phyloP scores from a whole-genome alignment of 148 eudicot species.

The Pharnaceum exiguum region DNA sequence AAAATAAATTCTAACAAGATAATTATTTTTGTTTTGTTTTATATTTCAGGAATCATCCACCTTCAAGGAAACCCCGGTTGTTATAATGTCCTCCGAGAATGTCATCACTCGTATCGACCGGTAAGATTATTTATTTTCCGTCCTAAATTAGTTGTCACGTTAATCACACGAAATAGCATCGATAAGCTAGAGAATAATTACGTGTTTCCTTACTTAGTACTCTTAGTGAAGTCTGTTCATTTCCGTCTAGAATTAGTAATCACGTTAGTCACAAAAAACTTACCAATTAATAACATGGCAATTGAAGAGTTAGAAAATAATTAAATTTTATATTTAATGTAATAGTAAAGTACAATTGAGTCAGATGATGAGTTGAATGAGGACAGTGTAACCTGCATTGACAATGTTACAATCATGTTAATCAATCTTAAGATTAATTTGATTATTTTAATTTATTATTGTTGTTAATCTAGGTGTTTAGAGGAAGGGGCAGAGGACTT shows the following conservation, averaged over 20 bases:
- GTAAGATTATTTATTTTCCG: slow-evolving; percentile 5
- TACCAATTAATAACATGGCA: no score
- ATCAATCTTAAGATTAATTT: not conserved
- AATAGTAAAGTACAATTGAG: no score
- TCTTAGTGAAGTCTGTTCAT: no score
- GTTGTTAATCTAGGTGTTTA: slow-evolving; percentile 47
- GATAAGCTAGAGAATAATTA: no score
- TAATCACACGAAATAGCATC: not conserved
- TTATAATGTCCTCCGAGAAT: slow-evolving; percentile 41
- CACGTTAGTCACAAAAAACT: no score
- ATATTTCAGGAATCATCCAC: slow-evolving; percentile 28
- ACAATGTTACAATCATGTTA: not conserved
- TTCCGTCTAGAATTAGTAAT: no score
- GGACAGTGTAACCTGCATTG: not conserved
- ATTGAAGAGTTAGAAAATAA: not conserved
- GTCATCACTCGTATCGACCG: slow-evolving; percentile 32
- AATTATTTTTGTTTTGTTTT: no score
- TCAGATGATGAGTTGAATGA: no score
- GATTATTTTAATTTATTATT: not conserved
- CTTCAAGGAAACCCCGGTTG: slow-evolving; percentile 35
- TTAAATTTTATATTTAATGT: not conserved
- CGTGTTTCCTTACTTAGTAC: no score
- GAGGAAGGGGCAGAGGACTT: slow-evolving; percentile 95
- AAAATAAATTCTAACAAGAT: no score
- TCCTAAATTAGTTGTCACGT: slow-evolving; percentile 20